Evolutionary conservation across 73 alveolate genomes (phyloP).

Genomic region (Paramecium pentaurelia): DNA sequence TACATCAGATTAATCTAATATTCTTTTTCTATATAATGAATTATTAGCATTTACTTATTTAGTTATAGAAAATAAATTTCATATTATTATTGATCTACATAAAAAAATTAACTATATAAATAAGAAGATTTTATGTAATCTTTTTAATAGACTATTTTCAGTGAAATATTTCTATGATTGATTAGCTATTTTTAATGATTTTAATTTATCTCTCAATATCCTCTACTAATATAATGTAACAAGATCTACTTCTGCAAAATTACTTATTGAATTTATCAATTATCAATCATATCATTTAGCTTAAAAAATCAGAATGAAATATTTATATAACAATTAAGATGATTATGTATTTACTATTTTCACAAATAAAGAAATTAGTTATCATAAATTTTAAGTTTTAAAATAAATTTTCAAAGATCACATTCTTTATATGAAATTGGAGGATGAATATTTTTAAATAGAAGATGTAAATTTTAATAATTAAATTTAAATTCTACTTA

Average conservation of each 20-base stretch:
- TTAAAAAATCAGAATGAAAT: neutral
- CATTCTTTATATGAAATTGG: neutral
- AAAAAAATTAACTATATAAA: neutral
- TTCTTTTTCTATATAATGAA: neutral
- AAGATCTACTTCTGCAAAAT: no score
- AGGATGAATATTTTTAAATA: neutral
- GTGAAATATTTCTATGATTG: neutral
- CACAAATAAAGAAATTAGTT: neutral
- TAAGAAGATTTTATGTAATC: neutral
- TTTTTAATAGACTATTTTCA: neutral
- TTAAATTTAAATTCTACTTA: neutral
- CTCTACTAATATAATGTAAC: no score
- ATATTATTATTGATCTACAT: neutral
- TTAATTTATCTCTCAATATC: neutral
- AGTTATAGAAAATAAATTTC: neutral
- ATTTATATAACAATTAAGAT: neutral
- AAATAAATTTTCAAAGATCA: no score
- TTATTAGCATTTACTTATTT: neutral
- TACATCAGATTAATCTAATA: neutral
- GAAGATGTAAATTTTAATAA: neutral
- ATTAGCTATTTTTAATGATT: neutral
- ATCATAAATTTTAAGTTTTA: neutral
- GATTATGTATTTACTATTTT: neutral
- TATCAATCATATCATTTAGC: neutral
- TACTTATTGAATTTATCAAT: no score